phyloP scores from a whole-genome alignment of 2,329 filamentous ascomycete genomes.

The Penicillium aurantiogriseum region DNA sequence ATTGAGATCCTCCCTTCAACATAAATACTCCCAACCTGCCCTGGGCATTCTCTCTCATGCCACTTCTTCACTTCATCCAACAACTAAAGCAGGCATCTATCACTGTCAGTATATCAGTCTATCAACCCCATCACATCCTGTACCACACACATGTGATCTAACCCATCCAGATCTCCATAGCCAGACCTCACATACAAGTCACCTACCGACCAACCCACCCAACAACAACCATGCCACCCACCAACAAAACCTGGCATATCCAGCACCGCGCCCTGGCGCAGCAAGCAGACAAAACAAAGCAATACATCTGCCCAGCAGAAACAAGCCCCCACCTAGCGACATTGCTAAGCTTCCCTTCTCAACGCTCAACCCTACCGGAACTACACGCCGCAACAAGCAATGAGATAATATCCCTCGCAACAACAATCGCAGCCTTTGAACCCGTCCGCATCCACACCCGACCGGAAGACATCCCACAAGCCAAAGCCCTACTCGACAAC shows the following conservation, averaged over 20 bases:
- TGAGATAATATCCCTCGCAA: slow-evolving; percentile 29
- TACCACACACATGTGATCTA: slow-evolving; percentile 1
- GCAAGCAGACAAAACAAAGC: slow-evolving; percentile 10
- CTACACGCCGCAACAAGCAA: slow-evolving; percentile 21
- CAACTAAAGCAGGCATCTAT: not conserved
- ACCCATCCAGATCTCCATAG: not conserved
- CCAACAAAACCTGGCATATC: slow-evolving; percentile 12
- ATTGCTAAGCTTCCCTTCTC: slow-evolving; percentile 30
- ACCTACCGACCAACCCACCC: not conserved
- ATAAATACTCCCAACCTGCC: not conserved
- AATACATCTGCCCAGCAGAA: slow-evolving; percentile 24
- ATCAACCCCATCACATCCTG: not conserved
- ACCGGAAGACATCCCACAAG: slow-evolving; percentile 22
- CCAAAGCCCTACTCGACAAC: slow-evolving; percentile 12
- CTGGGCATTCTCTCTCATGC: not conserved
- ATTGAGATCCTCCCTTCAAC: not conserved
- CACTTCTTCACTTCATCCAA: not conserved
- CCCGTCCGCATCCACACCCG: slow-evolving; percentile 32
- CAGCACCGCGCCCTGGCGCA: slow-evolving; percentile 6
- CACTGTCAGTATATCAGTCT: slow-evolving; percentile 1
- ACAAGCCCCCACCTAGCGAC: slow-evolving; percentile 27
- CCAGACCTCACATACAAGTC: not conserved
- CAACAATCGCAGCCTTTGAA: slow-evolving; percentile 32
- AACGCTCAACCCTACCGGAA: slow-evolving; percentile 20
- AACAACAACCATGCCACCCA: slow-evolving; percentile 11